phyloP scores from a whole-genome alignment of 371 early-diverging fungal species.

The Phascolomyces articulosus region DNA sequence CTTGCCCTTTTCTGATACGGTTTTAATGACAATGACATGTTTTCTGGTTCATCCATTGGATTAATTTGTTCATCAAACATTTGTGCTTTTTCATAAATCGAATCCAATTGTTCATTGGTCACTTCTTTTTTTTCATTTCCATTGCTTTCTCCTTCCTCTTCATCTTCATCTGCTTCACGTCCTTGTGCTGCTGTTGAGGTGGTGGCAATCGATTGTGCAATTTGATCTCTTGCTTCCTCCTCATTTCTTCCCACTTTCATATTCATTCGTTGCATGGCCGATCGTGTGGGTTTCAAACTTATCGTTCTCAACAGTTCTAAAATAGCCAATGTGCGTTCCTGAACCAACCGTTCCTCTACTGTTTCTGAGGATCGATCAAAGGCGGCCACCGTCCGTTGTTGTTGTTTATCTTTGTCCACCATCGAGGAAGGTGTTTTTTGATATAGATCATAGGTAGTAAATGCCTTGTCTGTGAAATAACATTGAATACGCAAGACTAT shows the following conservation, averaged over 20 bases:
- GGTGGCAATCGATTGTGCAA: constrained; percentile 24
- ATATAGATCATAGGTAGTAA: constrained; percentile 17
- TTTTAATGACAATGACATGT: constrained; percentile 57
- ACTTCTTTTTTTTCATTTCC: constrained; percentile 53
- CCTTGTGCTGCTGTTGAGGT: constrained; percentile 9
- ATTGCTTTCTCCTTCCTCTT: constrained; percentile 13
- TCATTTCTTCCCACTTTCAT: constrained; percentile 17
- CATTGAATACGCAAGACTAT: constrained; percentile 51
- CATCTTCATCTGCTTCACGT: background rate
- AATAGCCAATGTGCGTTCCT: constrained; percentile 47
- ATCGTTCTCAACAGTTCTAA: constrained; percentile 42
- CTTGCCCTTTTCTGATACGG: constrained; percentile 65
- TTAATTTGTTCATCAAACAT: constrained; percentile 53
- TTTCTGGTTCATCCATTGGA: constrained; percentile 51
- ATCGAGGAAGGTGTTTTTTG: background rate
- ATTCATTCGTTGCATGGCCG: constrained; percentile 34
- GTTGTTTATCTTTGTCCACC: background rate
- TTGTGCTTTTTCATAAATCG: constrained; percentile 67
- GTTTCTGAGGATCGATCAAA: constrained; percentile 32
- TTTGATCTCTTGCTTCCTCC: constrained; percentile 26
- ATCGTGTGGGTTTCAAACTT: constrained; percentile 40
- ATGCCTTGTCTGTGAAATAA: constrained; percentile 39
- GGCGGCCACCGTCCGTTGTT: too few relatives aligned
- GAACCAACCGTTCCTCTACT: constrained; percentile 25
- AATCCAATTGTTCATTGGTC: constrained; percentile 59